These are phyloP conservation scores for Fusarium xyrophilum DNA, from an alignment of 2,329 filamentous ascomycete genomes.

Conservation along the genomic window DNA sequence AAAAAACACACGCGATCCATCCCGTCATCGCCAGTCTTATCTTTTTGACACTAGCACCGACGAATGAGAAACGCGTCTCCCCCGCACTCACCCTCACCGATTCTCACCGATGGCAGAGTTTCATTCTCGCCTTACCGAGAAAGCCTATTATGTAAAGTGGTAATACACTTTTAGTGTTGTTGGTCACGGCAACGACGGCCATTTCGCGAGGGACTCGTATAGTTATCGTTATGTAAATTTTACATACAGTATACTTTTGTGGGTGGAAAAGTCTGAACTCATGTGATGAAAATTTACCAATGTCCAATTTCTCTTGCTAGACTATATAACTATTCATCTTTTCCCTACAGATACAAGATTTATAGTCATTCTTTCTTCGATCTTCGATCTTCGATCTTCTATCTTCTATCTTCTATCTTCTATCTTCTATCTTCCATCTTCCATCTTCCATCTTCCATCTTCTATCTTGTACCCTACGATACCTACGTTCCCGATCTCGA, in stretches of 20 bases:
- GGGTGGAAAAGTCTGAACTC: background rate
- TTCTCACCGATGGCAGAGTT: background rate
- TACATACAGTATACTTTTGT: background rate
- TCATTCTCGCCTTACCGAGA: background rate
- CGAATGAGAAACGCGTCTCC: background rate
- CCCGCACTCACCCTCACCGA: background rate
- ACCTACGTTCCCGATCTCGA: background rate
- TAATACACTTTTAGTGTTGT: background rate
- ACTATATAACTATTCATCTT: background rate
- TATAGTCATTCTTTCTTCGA: background rate
- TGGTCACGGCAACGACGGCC: background rate
- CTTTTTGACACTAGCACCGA: background rate
- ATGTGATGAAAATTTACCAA: background rate
- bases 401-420: too few species aligned
- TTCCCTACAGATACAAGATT: background rate
- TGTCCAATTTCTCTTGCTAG: background rate
- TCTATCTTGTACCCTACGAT: background rate
- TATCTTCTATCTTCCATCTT: too few species aligned
- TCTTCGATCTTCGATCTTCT: background rate
- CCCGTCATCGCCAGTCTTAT: background rate
- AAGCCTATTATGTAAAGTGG: background rate
- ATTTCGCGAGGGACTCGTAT: background rate
- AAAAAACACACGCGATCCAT: background rate
- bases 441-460: background rate
- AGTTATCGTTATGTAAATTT: constrained; percentile 7